phyloP scores from a whole-genome alignment of 1,284 basidiomycete genomes.

The Xanthoconium separans region DNA sequence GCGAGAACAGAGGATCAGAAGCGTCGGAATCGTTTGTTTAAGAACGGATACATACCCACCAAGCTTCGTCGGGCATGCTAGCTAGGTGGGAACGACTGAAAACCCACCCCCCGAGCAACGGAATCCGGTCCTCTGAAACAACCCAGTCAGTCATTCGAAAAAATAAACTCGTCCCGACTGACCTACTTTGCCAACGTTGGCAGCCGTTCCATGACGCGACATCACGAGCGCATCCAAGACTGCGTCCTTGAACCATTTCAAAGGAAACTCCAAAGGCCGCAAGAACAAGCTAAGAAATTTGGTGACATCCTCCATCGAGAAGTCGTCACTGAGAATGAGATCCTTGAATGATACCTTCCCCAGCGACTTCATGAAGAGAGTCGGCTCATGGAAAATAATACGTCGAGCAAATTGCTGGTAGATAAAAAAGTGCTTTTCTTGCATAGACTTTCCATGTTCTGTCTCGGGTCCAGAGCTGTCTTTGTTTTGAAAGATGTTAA shows the following conservation, averaged over 20 bases:
- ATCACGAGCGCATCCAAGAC: conserved; percentile 28
- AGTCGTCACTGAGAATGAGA: conserved; percentile 29
- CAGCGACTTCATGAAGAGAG: conserved; percentile 26
- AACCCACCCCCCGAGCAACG: conserved; percentile 33
- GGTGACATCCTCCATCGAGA: conserved; percentile 23
- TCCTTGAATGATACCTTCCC: conserved; percentile 33
- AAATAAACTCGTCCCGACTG: not conserved
- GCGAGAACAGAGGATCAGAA: not conserved
- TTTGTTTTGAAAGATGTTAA: not conserved
- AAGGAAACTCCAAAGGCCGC: conserved; percentile 8
- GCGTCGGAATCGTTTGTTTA: not conserved
- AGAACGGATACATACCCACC: not conserved
- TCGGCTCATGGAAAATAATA: conserved; percentile 29
- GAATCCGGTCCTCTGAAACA: conserved; percentile 12
- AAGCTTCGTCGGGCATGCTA: conserved; percentile 23
- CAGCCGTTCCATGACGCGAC: conserved; percentile 1
- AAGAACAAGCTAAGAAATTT: not conserved
- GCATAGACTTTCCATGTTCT: not conserved
- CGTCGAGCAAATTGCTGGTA: conserved; percentile 25
- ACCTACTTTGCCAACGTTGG: conserved; percentile 14
- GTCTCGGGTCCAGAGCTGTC: not conserved
- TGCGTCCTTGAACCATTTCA: conserved; percentile 16
- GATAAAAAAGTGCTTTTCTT: conserved; percentile 1
- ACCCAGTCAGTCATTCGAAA: not conserved
- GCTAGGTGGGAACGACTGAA: conserved; percentile 22